Percentiles rank a stretch among this genome's conserved stretches.
Evolutionary conservation across 2,329 filamentous ascomycete species (phyloP).

Genomic region (Beauveria sp.): DNA sequence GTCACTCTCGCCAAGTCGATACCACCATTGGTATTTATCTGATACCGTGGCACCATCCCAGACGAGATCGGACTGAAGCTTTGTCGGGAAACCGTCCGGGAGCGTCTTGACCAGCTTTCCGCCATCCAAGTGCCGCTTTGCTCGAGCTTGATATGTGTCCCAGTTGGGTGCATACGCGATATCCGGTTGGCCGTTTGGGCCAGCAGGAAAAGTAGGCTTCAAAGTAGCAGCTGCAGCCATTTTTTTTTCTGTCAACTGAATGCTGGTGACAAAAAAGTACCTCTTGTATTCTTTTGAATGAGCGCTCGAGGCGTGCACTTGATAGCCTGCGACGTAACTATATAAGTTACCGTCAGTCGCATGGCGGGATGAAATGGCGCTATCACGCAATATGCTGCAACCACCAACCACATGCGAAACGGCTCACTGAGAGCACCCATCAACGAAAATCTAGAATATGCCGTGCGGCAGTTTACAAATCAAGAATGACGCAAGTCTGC

Average conservation of each 20-base stretch:
- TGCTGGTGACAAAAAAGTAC: too few relatives aligned
- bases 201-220: slow-evolving; percentile 10
- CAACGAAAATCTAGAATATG: neutral
- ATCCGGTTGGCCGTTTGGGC: slow-evolving; percentile 45
- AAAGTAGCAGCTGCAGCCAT: slow-evolving; percentile 18
- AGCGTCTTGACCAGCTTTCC: slow-evolving; percentile 33
- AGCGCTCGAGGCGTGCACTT: neutral
- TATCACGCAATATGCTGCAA: slow-evolving; percentile 7
- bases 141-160: slow-evolving; percentile 44
- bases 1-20: slow-evolving; percentile 37
- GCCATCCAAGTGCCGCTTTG: slow-evolving; percentile 34
- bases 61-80: slow-evolving; percentile 43
- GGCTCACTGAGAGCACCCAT: neutral
- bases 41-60: slow-evolving; percentile 48
- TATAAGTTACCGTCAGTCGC: neutral
- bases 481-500: neutral
- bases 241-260: slow-evolving; percentile 3
- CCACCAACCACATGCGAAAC: neutral
- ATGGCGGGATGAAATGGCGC: slow-evolving; percentile 8
- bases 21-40: slow-evolving; percentile 45
- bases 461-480: neutral
- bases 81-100: slow-evolving; percentile 41
- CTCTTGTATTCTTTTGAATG: too few relatives aligned
- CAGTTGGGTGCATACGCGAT: slow-evolving; percentile 49
- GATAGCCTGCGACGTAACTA: neutral